A percentile compares a stretch with the other conserved stretches of the same genome.
Conservation (phyloP, 495 filamentous ascomycete species). For the Astrocystis sublimbata region DNA sequence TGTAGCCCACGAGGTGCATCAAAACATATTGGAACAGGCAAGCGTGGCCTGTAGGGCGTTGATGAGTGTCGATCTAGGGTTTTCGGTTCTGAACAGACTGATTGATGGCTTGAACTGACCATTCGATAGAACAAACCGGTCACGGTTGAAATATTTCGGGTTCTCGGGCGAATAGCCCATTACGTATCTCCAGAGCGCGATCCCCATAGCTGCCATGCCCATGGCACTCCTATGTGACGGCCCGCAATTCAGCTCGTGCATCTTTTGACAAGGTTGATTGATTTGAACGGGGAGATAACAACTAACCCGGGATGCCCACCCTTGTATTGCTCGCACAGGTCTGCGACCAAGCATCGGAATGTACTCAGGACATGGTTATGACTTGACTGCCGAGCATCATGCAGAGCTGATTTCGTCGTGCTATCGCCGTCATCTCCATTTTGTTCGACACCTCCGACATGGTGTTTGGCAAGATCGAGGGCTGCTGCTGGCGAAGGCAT, state of each 20-base stretch:
- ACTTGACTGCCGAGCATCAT: slow-evolving; percentile 24
- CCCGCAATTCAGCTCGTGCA: slow-evolving; percentile 12
- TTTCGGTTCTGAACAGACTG: not conserved
- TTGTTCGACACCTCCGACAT: not conserved
- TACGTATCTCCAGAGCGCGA: slow-evolving; percentile 53
- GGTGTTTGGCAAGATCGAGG: not conserved
- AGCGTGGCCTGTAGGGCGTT: slow-evolving; percentile 45
- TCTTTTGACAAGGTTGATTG: no score
- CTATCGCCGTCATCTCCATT: not conserved
- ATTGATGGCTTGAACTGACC: slow-evolving; percentile 25
- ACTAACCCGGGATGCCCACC: slow-evolving; percentile 59
- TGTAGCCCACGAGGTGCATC: slow-evolving; percentile 60
- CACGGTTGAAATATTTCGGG: slow-evolving; percentile 52
- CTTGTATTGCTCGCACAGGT: slow-evolving; percentile 61
- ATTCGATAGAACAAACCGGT: slow-evolving; percentile 58
- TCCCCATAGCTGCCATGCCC: slow-evolving; percentile 58
- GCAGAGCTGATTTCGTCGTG: not conserved
- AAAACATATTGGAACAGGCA: slow-evolving; percentile 62
- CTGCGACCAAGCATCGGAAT: slow-evolving; percentile 58
- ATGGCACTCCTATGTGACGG: slow-evolving; percentile 42
- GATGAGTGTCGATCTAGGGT: not conserved
- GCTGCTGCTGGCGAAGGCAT: not conserved
- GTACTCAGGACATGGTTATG: slow-evolving; percentile 51
- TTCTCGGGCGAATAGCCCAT: slow-evolving; percentile 54
- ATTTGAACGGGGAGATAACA: slow-evolving; percentile 6